phyloP scores from a whole-genome alignment of 371 early-diverging fungal genomes.

The Mucor piriformis region DNA sequence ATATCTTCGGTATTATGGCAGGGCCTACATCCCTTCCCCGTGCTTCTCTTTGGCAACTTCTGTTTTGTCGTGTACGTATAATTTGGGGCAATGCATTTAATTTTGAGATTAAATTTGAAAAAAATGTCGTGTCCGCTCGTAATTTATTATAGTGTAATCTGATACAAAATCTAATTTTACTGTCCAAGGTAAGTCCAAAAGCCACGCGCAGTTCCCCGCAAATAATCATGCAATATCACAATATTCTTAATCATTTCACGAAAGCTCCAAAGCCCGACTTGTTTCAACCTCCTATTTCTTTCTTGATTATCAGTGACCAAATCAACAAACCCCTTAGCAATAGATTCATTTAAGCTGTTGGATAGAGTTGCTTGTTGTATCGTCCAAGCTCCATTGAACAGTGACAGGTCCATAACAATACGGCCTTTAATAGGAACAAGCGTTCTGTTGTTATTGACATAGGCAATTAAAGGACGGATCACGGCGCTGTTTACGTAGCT shows the following conservation, averaged over 20 bases:
- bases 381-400: constrained; percentile 95
- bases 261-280: constrained; percentile 89
- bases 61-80: too few relatives aligned
- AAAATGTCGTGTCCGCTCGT: too few relatives aligned
- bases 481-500: constrained; percentile 83
- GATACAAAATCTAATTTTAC: too few relatives aligned
- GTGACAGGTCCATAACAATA: constrained; percentile 76
- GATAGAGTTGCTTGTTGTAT: constrained; percentile 84
- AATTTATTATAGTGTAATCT: too few relatives aligned
- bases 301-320: constrained; percentile 84
- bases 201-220: constrained; percentile 75
- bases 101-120: too few relatives aligned
- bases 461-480: constrained; percentile 93
- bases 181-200: constrained; percentile 78
- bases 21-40: too few relatives aligned
- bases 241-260: constrained; percentile 77
- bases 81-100: too few relatives aligned
- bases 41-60: too few relatives aligned
- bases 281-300: constrained; percentile 78
- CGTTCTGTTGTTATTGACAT: constrained; percentile 90
- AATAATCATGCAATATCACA: constrained; percentile 75
- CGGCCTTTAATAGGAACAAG: constrained; percentile 82
- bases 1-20: too few relatives aligned
- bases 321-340: constrained; percentile 81
- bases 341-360: constrained; percentile 76